phyloP scores from a whole-genome alignment of 805 yeast species.

The Myxozyma nipponensis region DNA sequence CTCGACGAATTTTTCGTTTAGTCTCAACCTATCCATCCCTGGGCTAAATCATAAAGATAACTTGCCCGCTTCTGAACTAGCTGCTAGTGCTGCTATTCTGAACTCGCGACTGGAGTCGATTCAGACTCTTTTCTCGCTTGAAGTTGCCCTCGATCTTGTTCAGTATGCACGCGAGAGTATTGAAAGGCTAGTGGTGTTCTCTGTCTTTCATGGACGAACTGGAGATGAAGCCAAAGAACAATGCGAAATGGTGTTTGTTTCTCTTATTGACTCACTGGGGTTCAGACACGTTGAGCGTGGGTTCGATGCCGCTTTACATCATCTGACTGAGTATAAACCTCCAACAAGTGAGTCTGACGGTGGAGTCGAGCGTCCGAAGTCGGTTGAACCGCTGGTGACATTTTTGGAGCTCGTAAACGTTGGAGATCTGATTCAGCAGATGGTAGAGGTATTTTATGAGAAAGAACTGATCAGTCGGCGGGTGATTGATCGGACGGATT shows the following conservation, averaged over 20 bases:
- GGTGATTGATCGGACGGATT: constrained; percentile 70
- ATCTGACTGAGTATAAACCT: constrained; percentile 71
- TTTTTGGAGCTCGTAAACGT: constrained; percentile 89
- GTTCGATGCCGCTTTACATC: constrained; percentile 70
- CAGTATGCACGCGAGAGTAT: constrained; percentile 64
- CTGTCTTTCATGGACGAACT: constrained; percentile 35
- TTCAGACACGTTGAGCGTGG: constrained; percentile 78
- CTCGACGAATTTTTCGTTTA: background rate
- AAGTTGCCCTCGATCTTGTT: constrained; percentile 66
- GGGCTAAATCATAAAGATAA: constrained; percentile 17
- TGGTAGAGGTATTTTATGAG: constrained; percentile 85
- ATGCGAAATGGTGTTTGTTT: constrained; percentile 63
- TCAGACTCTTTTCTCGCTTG: constrained; percentile 73
- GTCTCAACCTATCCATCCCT: background rate
- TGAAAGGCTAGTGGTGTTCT: constrained; percentile 53
- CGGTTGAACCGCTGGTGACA: constrained; percentile 67
- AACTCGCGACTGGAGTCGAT: constrained; percentile 71
- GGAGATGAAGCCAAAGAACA: constrained; percentile 43
- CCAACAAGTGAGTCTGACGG: constrained; percentile 29
- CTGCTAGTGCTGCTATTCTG: constrained; percentile 75
- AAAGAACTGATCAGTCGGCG: constrained; percentile 62
- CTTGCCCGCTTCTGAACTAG: constrained; percentile 56
- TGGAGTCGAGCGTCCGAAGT: constrained; percentile 7
- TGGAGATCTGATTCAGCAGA: constrained; percentile 88
- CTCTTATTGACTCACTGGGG: constrained; percentile 59